Percentiles rank a stretch among this genome's conserved stretches.
Conservation (phyloP, 2,329 filamentous ascomycete genomes). For the Aspergillus flavus region DNA sequence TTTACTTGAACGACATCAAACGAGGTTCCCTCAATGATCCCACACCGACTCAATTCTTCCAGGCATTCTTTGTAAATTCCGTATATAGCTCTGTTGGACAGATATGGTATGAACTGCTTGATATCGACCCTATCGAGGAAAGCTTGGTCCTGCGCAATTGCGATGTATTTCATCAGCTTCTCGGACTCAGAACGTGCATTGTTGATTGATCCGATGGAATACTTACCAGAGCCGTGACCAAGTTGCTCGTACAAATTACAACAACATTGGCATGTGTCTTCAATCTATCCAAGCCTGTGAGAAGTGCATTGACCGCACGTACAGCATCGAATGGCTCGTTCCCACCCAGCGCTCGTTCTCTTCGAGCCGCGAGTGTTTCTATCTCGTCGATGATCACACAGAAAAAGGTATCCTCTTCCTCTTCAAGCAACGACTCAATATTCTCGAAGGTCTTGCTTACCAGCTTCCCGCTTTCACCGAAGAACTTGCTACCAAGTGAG, state of each 20-base stretch:
- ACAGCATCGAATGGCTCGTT: slow-evolving; percentile 52
- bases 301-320: slow-evolving; percentile 53
- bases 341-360: slow-evolving; percentile 42
- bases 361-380: slow-evolving; percentile 50
- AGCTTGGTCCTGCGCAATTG: slow-evolving; percentile 40
- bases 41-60: slow-evolving; percentile 46
- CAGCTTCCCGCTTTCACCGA: slow-evolving; percentile 51
- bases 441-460: slow-evolving; percentile 48
- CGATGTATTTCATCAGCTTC: neutral
- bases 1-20: slow-evolving; percentile 30
- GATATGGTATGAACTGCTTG: slow-evolving; percentile 47
- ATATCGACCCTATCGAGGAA: slow-evolving; percentile 55
- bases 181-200: neutral
- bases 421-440: slow-evolving; percentile 37
- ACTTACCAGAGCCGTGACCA: slow-evolving; percentile 45
- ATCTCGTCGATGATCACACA: slow-evolving; percentile 55
- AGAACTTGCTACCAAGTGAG: slow-evolving; percentile 51
- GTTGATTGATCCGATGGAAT: neutral
- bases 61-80: slow-evolving; percentile 53
- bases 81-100: slow-evolving; percentile 46
- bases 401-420: slow-evolving; percentile 45
- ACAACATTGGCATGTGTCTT: slow-evolving; percentile 48
- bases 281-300: slow-evolving; percentile 52
- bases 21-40: slow-evolving; percentile 34
- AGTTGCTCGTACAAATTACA: slow-evolving; percentile 55